Evolutionary conservation across 441 rosid species (phyloP), one percentile per base, ranked within the genome.

Genomic region (Populus trichocarpa): DNA sequence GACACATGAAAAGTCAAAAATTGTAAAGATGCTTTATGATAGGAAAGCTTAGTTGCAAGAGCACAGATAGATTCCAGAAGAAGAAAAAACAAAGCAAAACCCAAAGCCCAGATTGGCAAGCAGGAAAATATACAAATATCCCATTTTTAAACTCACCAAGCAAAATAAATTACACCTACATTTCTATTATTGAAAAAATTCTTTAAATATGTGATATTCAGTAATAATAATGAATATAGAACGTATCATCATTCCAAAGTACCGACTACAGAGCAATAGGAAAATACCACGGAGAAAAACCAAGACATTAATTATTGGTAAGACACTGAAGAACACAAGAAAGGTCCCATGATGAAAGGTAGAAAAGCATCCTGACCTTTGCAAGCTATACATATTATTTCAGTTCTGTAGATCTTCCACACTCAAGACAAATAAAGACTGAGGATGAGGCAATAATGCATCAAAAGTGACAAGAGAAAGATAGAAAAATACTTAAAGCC

Each of bases 61-160:
- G 72, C 50, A 23, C 73, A 65, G 50, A 70, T 30, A 12, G 40
- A n/a, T 57, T 72, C n/a, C 53, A 5, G 64, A 74, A 80, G 69
- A 23, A 8, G 1, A 72, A 7, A 8, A 0, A 46, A 46, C 16
- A 46, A 22, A 61, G 4, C 66, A 61, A 57, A 61, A 61, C 14
- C 25, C 12, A 10, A 61, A n/a, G 26, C 28, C 28, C 66, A 61
- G 28, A 61, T 3, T 61, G 66, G 5, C 14, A 22, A 61, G 66
- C 66, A 22, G 66, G 10, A 22, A 3, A 22, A 61, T 61, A 61
- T 61, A 10, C 66, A 61, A 61, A 61, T 3, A 61, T 22, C 2
- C 2, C 28, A 4, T 9, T 61, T 22, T 61, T 61, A 61, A 61
- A 61, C 28, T 59, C 10, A 9, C 28, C 6, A 9, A 61, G 66